Base-by-base conservation (phyloP, 306 rosid species). In the Fragaria ananassa region DNA sequence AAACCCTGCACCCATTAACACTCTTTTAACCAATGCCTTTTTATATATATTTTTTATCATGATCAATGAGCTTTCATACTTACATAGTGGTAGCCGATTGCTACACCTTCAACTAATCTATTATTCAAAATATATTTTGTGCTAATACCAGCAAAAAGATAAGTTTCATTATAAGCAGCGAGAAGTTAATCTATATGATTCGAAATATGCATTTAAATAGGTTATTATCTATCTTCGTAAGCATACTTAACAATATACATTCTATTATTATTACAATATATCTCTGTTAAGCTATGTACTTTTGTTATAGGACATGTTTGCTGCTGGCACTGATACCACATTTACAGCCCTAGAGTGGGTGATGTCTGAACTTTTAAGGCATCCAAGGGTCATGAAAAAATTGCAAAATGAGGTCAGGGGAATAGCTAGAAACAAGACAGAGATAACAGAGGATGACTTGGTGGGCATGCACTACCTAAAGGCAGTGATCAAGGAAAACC, bases 351-450 rank as follows among this genome's bases (percentile, higher is more conserved):
- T 67, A 39, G 71, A 67, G 29, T 67, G 71, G 71, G 34, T 45
- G 17, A 67, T 67, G 71, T 19, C 31, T n/a, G 71, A 41, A 27
- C 31, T 67, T 25, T 10, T 41, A 67, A 67, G 71, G 18, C 34
- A 67, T 42, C 71, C 71, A 67, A 67, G 71, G 29, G 71, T 67
- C 29, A 37, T 67, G 47, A 67, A 67, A 23, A 67, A 67, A 67
- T 39, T 67, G 71, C 71, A 67, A 67, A 42, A 67, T 13, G 71
- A 67, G 71, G 21, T 67, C 15, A 67, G 45, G 31, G 63, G 31
- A 23, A 57, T 57, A 57, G 63, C 25, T 9, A 31, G 63, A 57
- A 23, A 57, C 34, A 57, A 57, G 14, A 10, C 31, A 3, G 63
- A 57, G 29, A 21, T 23, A 21, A 57, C 63, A 21, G 63, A 57